phyloP scores from a whole-genome alignment of 2,329 filamentous ascomycete species.

The Fusarium nanum region DNA sequence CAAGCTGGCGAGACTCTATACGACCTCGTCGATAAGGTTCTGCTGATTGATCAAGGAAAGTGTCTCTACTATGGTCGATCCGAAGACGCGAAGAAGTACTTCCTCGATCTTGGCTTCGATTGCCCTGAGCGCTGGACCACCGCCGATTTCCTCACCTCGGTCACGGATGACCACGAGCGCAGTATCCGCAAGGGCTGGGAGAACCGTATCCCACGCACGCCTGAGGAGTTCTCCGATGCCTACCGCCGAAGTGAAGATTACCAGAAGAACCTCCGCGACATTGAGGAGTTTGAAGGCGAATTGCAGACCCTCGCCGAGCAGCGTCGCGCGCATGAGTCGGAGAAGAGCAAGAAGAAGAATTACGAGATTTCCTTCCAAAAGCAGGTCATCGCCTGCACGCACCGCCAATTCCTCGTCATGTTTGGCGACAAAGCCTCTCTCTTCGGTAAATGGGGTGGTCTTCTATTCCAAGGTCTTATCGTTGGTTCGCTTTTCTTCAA shows the following conservation, averaged over 20 bases:
- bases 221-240: conserved; percentile 72
- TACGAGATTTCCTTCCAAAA: conserved; percentile 81
- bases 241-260: conserved; percentile 74
- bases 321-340: conserved; percentile 70
- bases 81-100: conserved; percentile 73
- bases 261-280: conserved; percentile 68
- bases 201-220: conserved; percentile 73
- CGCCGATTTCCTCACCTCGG: conserved; percentile 80
- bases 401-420: conserved; percentile 83
- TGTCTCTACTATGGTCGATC: conserved; percentile 78
- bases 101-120: conserved; percentile 76
- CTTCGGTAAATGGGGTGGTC: conserved; percentile 83
- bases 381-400: conserved; percentile 77
- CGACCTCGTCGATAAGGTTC: conserved; percentile 78
- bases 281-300: conserved; percentile 73
- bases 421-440: conserved; percentile 80
- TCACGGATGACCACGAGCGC: conserved; percentile 79
- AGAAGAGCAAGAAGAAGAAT: conserved; percentile 73
- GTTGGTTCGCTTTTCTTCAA: conserved; percentile 85
- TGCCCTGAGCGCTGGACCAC: conserved; percentile 79
- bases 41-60: conserved; percentile 78
- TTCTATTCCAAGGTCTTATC: conserved; percentile 78
- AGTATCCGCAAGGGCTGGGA: conserved; percentile 75
- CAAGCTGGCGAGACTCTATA: conserved; percentile 75
- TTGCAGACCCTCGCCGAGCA: conserved; percentile 59